Evolutionary conservation across 495 filamentous ascomycete species (phyloP).

Genomic region (Xylaria scruposa): DNA sequence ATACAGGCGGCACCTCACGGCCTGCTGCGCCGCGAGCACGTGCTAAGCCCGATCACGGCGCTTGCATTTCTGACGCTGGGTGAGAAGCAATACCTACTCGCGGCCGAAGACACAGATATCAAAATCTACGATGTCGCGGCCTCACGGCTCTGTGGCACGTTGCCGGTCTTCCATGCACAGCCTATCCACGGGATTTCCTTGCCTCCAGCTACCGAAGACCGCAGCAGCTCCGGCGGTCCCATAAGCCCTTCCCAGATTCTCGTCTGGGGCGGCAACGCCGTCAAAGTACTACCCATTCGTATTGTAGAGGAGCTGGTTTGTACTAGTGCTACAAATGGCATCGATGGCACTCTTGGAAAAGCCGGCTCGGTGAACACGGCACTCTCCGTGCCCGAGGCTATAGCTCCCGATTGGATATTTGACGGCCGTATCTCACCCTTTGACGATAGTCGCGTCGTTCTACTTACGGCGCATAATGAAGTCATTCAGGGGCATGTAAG

Average conservation of each 20-base stretch:
- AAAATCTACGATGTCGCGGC: conserved; percentile 60
- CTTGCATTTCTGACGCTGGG: conserved; percentile 53
- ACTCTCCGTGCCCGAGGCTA: conserved; percentile 32
- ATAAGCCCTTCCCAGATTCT: conserved; percentile 39
- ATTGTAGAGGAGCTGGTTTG: conserved; percentile 35
- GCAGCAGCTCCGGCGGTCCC: background rate
- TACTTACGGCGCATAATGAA: conserved; percentile 89
- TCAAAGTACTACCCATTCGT: conserved; percentile 36
- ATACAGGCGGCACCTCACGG: conserved; percentile 23
- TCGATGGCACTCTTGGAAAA: background rate
- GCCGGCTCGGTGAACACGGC: background rate
- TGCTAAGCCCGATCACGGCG: conserved; percentile 65
- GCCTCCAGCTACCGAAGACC: conserved; percentile 25
- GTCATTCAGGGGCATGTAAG: conserved; percentile 49
- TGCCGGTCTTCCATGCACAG: conserved; percentile 65
- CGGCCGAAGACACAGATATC: conserved; percentile 78
- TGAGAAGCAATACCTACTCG: conserved; percentile 60
- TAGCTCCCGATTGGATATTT: conserved; percentile 81
- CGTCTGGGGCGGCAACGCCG: conserved; percentile 63
- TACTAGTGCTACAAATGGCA: conserved; percentile 9
- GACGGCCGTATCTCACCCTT: conserved; percentile 65
- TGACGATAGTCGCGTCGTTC: conserved; percentile 38
- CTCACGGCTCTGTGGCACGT: conserved; percentile 44
- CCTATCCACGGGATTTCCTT: conserved; percentile 72
- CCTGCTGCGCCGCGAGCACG: conserved; percentile 42